These are phyloP conservation scores for Bipolaris oryzae DNA, from an alignment of 2,329 filamentous ascomycete genomes.

Conservation along the genomic window DNA sequence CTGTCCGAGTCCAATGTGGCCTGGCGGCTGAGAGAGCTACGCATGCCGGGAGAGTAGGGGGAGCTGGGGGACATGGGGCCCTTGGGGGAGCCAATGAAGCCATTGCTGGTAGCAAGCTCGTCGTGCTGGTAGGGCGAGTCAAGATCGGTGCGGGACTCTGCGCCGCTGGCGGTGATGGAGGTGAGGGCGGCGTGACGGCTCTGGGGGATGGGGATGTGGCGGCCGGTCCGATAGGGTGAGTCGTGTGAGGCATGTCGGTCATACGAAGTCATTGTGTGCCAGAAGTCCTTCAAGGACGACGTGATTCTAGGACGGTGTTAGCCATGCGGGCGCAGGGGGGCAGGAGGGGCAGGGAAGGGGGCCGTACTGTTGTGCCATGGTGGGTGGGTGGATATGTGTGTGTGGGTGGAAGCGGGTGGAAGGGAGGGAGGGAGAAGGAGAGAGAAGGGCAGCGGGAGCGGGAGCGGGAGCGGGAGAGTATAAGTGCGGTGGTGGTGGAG, in stretches of 20 bases:
- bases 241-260: constrained; percentile 89
- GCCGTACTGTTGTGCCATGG: constrained; percentile 47
- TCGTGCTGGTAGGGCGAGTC: constrained; percentile 80
- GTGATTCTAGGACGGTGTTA: constrained; percentile 42
- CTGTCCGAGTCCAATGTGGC: constrained; percentile 59
- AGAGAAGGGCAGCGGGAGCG: constrained; percentile 18
- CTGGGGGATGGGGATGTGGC: constrained; percentile 86
- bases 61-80: constrained; percentile 65
- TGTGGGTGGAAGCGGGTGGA: neutral
- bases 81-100: constrained; percentile 65
- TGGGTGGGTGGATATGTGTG: neutral
- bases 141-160: constrained; percentile 86
- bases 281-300: constrained; percentile 81
- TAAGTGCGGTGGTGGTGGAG: too few relatives aligned
- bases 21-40: constrained; percentile 74
- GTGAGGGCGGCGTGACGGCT: constrained; percentile 82
- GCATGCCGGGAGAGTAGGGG: constrained; percentile 88
- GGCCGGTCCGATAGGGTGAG: constrained; percentile 88
- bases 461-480: constrained; percentile 4
- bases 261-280: constrained; percentile 81
- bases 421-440: constrained; percentile 7
- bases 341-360: constrained; percentile 2
- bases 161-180: constrained; percentile 81
- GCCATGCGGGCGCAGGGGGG: constrained; percentile 14
- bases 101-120: constrained; percentile 59